Percentiles rank a stretch among this genome's conserved stretches.
phyloP scores from a whole-genome alignment of 768 basidiomycete species.

The Termitomyces sp. region DNA sequence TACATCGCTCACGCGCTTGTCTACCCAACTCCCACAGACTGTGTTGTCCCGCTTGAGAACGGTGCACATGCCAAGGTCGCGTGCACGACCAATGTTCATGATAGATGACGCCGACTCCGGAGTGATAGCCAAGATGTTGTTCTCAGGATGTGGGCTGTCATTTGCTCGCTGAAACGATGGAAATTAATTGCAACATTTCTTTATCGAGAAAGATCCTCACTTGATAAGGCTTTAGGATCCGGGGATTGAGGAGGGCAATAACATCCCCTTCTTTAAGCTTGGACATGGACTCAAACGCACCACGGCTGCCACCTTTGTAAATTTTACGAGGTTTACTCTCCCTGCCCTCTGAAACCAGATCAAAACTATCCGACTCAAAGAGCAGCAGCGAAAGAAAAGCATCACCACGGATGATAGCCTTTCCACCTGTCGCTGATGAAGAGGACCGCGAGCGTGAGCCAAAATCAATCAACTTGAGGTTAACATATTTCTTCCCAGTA shows the following conservation, averaged over 20 bases:
- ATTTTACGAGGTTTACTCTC: slow-evolving; percentile 52
- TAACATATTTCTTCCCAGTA: slow-evolving; percentile 77
- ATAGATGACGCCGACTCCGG: slow-evolving; percentile 81
- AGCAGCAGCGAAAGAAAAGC: slow-evolving; percentile 79
- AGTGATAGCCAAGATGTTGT: slow-evolving; percentile 83
- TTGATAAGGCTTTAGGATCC: slow-evolving; percentile 81
- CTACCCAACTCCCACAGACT: slow-evolving; percentile 84
- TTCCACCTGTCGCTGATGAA: slow-evolving; percentile 52
- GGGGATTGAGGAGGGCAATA: slow-evolving; percentile 84
- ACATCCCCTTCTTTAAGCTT: slow-evolving; percentile 89
- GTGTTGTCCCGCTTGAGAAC: slow-evolving; percentile 79
- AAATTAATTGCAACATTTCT: not conserved
- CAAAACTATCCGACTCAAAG: slow-evolving; percentile 81
- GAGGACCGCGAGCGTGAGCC: slow-evolving; percentile 55
- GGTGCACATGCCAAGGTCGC: slow-evolving; percentile 83
- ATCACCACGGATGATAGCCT: slow-evolving; percentile 69
- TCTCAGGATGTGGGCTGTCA: slow-evolving; percentile 68
- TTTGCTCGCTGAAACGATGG: slow-evolving; percentile 33
- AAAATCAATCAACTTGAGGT: slow-evolving; percentile 81
- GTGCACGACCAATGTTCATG: slow-evolving; percentile 79
- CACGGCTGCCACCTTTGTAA: slow-evolving; percentile 87
- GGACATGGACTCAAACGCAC: slow-evolving; percentile 87
- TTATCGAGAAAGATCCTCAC: slow-evolving; percentile 33
- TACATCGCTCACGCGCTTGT: slow-evolving; percentile 79
- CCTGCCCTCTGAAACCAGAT: slow-evolving; percentile 49